Base-by-base conservation (phyloP, 306 rosid genomes). In the Echinosophora koreensis region DNA sequence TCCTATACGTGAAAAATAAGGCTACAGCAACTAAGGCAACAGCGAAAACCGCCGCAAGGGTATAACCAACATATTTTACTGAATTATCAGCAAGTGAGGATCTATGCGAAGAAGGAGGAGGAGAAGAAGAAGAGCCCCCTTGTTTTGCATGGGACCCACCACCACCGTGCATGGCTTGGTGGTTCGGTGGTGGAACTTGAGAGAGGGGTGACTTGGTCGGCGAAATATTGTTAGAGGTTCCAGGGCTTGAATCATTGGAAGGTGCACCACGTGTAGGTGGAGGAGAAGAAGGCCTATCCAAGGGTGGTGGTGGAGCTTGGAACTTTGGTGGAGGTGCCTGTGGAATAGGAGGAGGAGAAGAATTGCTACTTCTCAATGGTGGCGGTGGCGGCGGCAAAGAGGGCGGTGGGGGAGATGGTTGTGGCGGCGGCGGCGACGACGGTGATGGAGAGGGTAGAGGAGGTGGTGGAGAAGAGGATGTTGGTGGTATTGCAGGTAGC, bases 31-130 rank as follows among this genome's bases (percentile, higher is more conserved):
- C 22, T 34, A 95, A 50, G 41, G 76, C 82, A 17, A 92, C 1
- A 49, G 84, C 8, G 54, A 83, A 77, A 57, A 89, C 85, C 30
- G 87, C 98, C 0, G 83, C 91, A 0, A 87, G 71, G 4, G 93
- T 75, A 41, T 69, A 88, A 5, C 89, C 97, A 5, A 83, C 30
- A 6, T 63, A 78, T 27, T 82, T 82, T 7, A 58, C 88, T 1
- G 92, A 0, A 10, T 78, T 64, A 44, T 54, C 77, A 10, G 15
- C 52, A 0, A 77, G 65, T 16, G 82, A 39, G 34, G 81, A 47
- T 14, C 1, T 3, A 4, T 52, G 8, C 34, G 79, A 51, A 64
- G 86, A 38, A 73, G 81, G 51, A 64, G 80, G 8, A 42, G 79
- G 8, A 42, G 79, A 51, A 64, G 86, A 38, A 73, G 81, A 58